Conservation (phyloP, 1,139 yeast genomes). For the Meyerozyma smithsonii region DNA sequence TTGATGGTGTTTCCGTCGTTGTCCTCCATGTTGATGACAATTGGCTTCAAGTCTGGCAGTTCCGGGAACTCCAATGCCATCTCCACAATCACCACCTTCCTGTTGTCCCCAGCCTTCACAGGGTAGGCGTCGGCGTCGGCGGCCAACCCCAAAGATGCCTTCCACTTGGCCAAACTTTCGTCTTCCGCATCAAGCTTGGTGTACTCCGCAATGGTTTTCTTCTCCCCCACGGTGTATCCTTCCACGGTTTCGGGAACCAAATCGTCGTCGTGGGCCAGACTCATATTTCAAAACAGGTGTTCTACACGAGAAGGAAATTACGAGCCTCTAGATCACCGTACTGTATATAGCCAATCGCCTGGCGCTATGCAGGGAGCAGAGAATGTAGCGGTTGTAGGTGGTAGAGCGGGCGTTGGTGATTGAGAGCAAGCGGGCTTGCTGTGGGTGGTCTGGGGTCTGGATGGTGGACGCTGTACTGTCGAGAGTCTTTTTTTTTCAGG, state of each 20-base stretch:
- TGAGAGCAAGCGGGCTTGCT: no score
- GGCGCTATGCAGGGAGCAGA: no score
- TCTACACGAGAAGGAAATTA: neutral
- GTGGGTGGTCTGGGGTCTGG: no score
- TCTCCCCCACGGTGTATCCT: slow-evolving; percentile 75
- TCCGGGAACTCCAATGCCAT: slow-evolving; percentile 64
- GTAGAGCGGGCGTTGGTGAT: no score
- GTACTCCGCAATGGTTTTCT: slow-evolving; percentile 84
- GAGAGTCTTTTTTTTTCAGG: no score
- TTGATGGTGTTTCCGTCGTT: slow-evolving; percentile 44
- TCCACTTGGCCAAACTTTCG: slow-evolving; percentile 90
- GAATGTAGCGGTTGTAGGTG: no score
- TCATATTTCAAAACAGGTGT: neutral
- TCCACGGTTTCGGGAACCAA: slow-evolving; percentile 59
- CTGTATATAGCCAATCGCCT: neutral
- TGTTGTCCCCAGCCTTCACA: slow-evolving; percentile 61
- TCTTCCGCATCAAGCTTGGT: slow-evolving; percentile 84
- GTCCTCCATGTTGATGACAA: slow-evolving; percentile 62
- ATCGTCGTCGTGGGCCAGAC: slow-evolving; percentile 42
- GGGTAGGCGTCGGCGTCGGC: slow-evolving; percentile 54
- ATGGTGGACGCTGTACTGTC: no score
- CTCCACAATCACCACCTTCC: slow-evolving; percentile 76
- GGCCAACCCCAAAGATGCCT: slow-evolving; percentile 76
- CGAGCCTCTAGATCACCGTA: neutral
- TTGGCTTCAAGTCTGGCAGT: slow-evolving; percentile 54